phyloP scores from a whole-genome alignment of 306 rosid species.

The Clitoria ternatea region DNA sequence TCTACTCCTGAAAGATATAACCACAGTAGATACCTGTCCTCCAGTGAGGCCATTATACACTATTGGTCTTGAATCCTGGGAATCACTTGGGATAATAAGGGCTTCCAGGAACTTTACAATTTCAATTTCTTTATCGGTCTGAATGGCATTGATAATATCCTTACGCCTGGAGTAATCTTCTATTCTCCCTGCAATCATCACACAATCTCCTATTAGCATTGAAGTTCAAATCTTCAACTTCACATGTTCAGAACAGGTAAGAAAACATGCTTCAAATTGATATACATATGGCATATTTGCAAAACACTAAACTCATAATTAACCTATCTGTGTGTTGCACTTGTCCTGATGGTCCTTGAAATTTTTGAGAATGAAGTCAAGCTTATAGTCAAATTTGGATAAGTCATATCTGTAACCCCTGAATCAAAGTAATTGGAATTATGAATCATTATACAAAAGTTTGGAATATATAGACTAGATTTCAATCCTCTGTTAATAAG shows the following conservation, averaged over 20 bases:
- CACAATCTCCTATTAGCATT: not conserved
- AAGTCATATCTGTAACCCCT: constrained; percentile 21
- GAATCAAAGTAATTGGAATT: constrained; percentile 1
- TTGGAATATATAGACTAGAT: not conserved
- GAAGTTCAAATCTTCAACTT: not conserved
- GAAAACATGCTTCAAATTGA: not conserved
- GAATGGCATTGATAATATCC: constrained; percentile 16
- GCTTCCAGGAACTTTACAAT: constrained; percentile 20
- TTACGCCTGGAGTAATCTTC: constrained; percentile 18
- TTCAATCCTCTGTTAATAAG: not conserved
- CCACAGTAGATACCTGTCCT: not conserved
- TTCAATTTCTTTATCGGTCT: constrained; percentile 19
- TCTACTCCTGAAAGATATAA: too few species aligned
- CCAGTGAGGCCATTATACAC: constrained; percentile 17
- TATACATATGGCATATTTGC: not conserved
- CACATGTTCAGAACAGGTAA: not conserved
- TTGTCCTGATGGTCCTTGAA: constrained; percentile 23
- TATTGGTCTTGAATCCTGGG: constrained; percentile 3
- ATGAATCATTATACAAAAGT: not conserved
- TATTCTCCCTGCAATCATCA: not conserved
- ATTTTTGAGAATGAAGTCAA: constrained; percentile 10
- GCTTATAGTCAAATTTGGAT: constrained; percentile 14
- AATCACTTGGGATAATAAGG: constrained; percentile 11
- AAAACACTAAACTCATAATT: not conserved
- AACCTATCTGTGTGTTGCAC: constrained; percentile 26